Conservation (phyloP, 352 stramenopile species). For the Chrysophaeum taylorii region DNA sequence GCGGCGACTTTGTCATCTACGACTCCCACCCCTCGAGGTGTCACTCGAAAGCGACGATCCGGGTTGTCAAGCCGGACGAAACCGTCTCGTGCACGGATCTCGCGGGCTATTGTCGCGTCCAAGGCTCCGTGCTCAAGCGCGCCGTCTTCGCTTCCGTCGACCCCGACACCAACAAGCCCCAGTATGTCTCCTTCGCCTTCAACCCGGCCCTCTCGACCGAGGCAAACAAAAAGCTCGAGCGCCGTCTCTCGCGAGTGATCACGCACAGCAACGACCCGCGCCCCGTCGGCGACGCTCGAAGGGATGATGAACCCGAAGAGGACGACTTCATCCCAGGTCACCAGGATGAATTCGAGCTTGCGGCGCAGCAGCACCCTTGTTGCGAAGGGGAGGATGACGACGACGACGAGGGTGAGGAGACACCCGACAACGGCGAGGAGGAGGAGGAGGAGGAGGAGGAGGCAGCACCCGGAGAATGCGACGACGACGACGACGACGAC, state of each 20-base stretch:
- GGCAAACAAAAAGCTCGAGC: background rate
- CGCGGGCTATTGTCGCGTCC: background rate
- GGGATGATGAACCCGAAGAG: too few relatives aligned
- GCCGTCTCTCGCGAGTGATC: background rate
- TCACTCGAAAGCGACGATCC: background rate
- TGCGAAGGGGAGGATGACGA: too few relatives aligned
- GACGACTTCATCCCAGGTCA: too few relatives aligned
- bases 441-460: too few relatives aligned
- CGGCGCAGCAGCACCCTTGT: too few relatives aligned
- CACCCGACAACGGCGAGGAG: too few relatives aligned
- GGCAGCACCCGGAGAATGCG: too few relatives aligned
- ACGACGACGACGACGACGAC: too few relatives aligned
- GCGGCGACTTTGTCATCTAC: constrained; percentile 8
- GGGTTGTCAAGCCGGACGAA: background rate
- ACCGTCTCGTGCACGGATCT: background rate
- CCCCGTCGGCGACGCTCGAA: too few relatives aligned
- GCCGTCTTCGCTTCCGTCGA: background rate
- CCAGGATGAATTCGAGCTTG: too few relatives aligned
- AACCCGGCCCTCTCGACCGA: background rate
- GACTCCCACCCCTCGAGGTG: background rate
- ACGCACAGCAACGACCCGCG: too few relatives aligned
- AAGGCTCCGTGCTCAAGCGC: background rate
- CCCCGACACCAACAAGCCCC: background rate
- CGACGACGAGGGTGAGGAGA: too few relatives aligned
- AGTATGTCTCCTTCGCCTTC: background rate